These are phyloP conservation scores for Davidsoniella neocaledoniae DNA, from an alignment of 2,329 filamentous ascomycete species.

Conservation along the genomic window DNA sequence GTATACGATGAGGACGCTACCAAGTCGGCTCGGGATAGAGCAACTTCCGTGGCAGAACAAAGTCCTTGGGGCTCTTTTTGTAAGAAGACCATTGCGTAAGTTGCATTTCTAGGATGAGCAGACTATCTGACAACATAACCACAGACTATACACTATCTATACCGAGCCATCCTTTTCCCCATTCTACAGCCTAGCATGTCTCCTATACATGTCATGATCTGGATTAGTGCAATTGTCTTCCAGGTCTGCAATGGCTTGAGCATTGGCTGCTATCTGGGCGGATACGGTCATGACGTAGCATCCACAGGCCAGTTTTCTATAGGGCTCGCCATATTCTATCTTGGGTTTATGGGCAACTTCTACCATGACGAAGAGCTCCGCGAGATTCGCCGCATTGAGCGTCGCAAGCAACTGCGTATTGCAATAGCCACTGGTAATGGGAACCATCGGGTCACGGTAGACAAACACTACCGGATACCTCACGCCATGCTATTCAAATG, in stretches of 20 bases:
- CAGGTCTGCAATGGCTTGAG: constrained; percentile 67
- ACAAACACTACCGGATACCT: constrained; percentile 79
- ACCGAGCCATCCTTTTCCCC: constrained; percentile 73
- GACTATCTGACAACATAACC: background rate
- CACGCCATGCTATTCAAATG: constrained; percentile 66
- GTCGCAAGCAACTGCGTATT: constrained; percentile 29
- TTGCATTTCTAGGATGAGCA: constrained; percentile 7
- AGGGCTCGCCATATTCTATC: constrained; percentile 59
- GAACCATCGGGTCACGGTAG: constrained; percentile 27
- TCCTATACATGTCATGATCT: constrained; percentile 60
- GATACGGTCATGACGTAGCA: constrained; percentile 53
- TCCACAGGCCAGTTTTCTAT: constrained; percentile 31
- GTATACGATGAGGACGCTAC: constrained; percentile 60
- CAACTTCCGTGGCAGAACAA: constrained; percentile 62
- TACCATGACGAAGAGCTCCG: constrained; percentile 81
- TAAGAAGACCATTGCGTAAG: constrained; percentile 18
- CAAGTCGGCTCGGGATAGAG: constrained; percentile 36
- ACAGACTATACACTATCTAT: constrained; percentile 68
- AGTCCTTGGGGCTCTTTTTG: constrained; percentile 53
- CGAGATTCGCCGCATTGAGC: constrained; percentile 61
- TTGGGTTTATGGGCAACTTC: constrained; percentile 66
- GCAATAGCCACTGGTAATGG: background rate
- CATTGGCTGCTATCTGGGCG: constrained; percentile 66
- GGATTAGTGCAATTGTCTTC: constrained; percentile 48
- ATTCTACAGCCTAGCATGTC: constrained; percentile 83